Base-by-base conservation (phyloP, 139 green algal species). In the Deuterostichococcus epilithicus region DNA sequence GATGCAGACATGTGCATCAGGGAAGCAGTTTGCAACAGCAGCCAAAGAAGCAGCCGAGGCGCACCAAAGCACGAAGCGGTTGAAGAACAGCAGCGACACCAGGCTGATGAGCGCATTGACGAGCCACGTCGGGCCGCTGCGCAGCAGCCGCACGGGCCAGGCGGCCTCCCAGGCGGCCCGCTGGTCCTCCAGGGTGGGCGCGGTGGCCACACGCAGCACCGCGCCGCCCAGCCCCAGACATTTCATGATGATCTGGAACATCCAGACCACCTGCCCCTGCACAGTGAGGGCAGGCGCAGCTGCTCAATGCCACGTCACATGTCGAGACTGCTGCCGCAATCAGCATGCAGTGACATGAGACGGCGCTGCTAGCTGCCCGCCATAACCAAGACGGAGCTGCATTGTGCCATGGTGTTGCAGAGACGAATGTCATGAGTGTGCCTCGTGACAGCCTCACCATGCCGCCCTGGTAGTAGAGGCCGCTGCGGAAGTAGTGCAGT, bases 391-490 rank as follows among this genome's bases (percentile, higher is more conserved):
- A n/a, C n/a, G n/a, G n/a, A n/a, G n/a, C n/a, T n/a, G n/a, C n/a
- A n/a, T n/a, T n/a, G n/a, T n/a, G n/a, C n/a, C n/a, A n/a, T n/a
- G n/a, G n/a, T n/a, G n/a, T n/a, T n/a, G n/a, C n/a, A n/a, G n/a
- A n/a, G n/a, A n/a, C n/a, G n/a, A n/a, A n/a, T n/a, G n/a, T n/a
- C n/a, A n/a, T n/a, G n/a, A n/a, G n/a, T n/a, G n/a, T n/a, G n/a
- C n/a, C n/a, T n/a, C n/a, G n/a, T n/a, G 2, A 32, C 18, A 23
- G 4, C 22, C 89, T 79, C 59, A 94, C 92, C 95, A 98, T 98
- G 80, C 94, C 92, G 52, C 95, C 95, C 85, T 95, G 91, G 81
- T 97, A 98, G 88, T 98, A 98, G 28, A 98, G 90, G 5, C 95
- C 95, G 38, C 92, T 78, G 70, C 90, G 85, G 86, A 98, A 99